Evolutionary conservation across 2,329 filamentous ascomycete species (phyloP), one percentile per base, ranked within the genome.

Genomic region (Alternaria conjuncta): DNA sequence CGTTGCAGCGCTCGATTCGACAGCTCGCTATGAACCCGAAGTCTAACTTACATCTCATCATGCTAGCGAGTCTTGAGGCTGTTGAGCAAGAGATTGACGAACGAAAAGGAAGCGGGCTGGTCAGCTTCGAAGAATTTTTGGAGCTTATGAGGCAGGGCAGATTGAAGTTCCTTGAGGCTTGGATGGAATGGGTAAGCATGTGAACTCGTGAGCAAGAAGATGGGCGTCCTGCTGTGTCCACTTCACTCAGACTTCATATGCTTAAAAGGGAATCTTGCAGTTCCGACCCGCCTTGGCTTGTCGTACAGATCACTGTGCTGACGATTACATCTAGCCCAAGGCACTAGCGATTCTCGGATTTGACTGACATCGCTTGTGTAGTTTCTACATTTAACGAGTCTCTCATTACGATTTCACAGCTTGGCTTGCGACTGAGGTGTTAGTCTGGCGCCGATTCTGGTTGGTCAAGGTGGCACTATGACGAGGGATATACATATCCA

Each of bases 61-160:
- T 80, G 73, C 79, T 88, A 5, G 80, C 81, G 18, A 81, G 82
- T 26, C 82, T 94, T 8, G 88, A 91, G 69, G 76, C 85, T 15
- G 86, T 90, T 1, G 92, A 96, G 74, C 82, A 85, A 41, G 89
- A 94, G 75, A 90, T 92, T 2, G 85, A 84, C 60, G 83, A 86
- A 61, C 86, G 93, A 25, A 93, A 92, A n/a, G 94, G 94, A 1
- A 92, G 89, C 6, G 95, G 93, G 1, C 88, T 89, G 74, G 83
- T 98, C 51, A 92, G 82, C 74, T 94, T 90, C 68, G 85, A 87
- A 1, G 96, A 98, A 79, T 96, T 98, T 79, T 89, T 92, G 72
- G 83, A 83, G 43, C 89, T 90, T 54, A 93, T 96, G 82, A 86
- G 89, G 49, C 65, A 88, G 23, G 82, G 83, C 26, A 88, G 89